Evolutionary conservation across 768 basidiomycete genomes (phyloP), one percentile per base, ranked within the genome.

Genomic region (Trametes maxima): DNA sequence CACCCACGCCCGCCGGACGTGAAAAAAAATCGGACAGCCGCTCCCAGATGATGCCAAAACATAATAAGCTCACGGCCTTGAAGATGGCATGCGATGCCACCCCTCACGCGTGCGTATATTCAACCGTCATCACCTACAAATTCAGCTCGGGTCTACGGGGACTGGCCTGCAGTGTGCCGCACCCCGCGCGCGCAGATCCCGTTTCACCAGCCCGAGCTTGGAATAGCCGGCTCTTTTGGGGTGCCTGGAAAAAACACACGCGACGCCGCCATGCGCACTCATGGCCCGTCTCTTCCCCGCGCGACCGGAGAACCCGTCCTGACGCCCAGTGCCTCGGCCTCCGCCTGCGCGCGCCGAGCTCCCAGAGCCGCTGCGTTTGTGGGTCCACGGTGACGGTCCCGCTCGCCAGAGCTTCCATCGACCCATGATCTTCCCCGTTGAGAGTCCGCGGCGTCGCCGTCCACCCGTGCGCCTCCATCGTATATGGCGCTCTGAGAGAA

Each of bases 241-340:
- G 43, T 59, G 19, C 51, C 43, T 59, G 43, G 21, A 25, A 49
- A 40, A 33, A 42, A 28, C n/a, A 11, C 2, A 44, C 57, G 40
- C 48, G 49, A 42, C 25, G 45, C 17, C 28, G 52, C n/a, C 39
- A 5, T 40, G 22, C 28, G 28, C 28, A 33, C 28, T 8, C 28
- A 33, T 33, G 28, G 52, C 37, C 35, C 54, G 56, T 62, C 60
- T 56, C 39, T 55, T 16, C 52, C 48, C 54, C 35, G 49, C 60
- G 25, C 60, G 24, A 56, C 60, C 54, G 54, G 60, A 39, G 39
- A 52, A 46, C 7, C 22, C 48, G 17, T 24, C 54, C 42, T 33
- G 45, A 25, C 37, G 51, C 19, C 59, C 24, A 36, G 44, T 35
- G 50, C 8, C 13, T 43, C 13, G 22, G 22, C 14, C 14, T 21